phyloP scores from a whole-genome alignment of 208 protist species.

The Crithidia mellificae region DNA sequence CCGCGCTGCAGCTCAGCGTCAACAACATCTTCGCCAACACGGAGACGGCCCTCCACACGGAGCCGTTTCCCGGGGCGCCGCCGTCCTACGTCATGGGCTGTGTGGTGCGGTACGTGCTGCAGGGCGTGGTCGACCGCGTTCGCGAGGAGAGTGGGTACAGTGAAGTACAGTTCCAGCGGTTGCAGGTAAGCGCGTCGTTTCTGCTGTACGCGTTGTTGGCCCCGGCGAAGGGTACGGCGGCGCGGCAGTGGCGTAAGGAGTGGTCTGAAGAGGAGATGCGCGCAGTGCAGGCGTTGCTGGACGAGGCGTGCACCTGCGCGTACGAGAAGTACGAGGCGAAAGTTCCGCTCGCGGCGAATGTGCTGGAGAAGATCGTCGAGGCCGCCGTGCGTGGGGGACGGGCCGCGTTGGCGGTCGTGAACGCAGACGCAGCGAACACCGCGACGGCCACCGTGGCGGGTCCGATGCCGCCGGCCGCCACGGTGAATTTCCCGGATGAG shows the following conservation, averaged over 20 bases:
- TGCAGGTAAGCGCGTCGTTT: conserved; percentile 75
- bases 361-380: conserved; percentile 63
- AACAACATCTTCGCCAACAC: conserved; percentile 69
- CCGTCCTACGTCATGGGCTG: conserved; percentile 44
- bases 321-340: conserved; percentile 78
- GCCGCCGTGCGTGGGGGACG: conserved; percentile 23
- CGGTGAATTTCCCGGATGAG: conserved; percentile 2
- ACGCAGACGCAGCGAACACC: not conserved
- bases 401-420: conserved; percentile 12
- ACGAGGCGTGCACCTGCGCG: conserved; percentile 72
- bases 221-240: conserved; percentile 47
- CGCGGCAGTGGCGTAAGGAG: conserved; percentile 49
- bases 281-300: conserved; percentile 50
- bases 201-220: conserved; percentile 60
- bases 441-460: not conserved
- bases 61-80: conserved; percentile 35
- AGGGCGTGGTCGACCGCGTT: conserved; percentile 69
- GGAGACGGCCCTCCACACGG: conserved; percentile 39
- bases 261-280: conserved; percentile 46
- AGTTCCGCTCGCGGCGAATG: conserved; percentile 54
- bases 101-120: conserved; percentile 65
- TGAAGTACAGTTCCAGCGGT: conserved; percentile 50
- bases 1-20: conserved; percentile 65
- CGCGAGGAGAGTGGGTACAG: conserved; percentile 39
- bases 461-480: not conserved